These are phyloP conservation scores for Aphanomyces invadans DNA, from an alignment of 352 stramenopile species.

Conservation along the genomic window DNA sequence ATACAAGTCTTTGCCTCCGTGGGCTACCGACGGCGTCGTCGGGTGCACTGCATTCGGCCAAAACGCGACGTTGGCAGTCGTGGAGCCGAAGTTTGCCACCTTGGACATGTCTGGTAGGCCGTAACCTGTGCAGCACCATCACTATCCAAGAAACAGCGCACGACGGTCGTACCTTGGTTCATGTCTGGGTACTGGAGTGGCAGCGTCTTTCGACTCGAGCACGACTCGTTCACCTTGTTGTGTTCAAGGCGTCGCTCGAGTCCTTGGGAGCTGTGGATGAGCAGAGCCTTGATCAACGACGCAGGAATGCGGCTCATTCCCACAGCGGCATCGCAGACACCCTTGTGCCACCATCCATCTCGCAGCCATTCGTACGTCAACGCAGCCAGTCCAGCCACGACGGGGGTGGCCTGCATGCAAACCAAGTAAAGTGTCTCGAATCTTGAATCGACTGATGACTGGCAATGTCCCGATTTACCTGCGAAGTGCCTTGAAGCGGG, in stretches of 20 bases:
- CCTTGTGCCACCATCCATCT: slow-evolving; percentile 70
- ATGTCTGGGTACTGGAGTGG: slow-evolving; percentile 55
- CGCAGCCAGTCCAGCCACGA: slow-evolving; percentile 64
- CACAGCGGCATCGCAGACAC: slow-evolving; percentile 42
- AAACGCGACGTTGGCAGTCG: neutral
- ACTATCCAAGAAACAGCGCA: too few relatives aligned
- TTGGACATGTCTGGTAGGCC: slow-evolving; percentile 76
- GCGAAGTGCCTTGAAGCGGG: slow-evolving; percentile 67
- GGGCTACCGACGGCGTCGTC: neutral
- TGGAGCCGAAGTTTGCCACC: slow-evolving; percentile 32
- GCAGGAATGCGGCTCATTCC: slow-evolving; percentile 57
- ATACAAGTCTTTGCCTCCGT: neutral
- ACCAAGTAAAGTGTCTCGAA: too few relatives aligned
- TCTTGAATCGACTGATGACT: too few relatives aligned
- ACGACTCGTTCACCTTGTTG: slow-evolving; percentile 34
- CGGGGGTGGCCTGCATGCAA: slow-evolving; percentile 39
- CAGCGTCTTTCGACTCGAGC: slow-evolving; percentile 30
- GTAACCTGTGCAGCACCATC: slow-evolving; percentile 32
- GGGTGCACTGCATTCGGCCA: neutral
- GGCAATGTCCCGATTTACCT: too few relatives aligned
- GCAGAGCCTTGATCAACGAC: slow-evolving; percentile 62
- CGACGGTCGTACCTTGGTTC: slow-evolving; percentile 45
- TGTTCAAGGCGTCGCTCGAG: slow-evolving; percentile 44
- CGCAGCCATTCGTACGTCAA: slow-evolving; percentile 70
- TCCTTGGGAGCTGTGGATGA: slow-evolving; percentile 65